These are phyloP conservation scores for Xylaria sp. DNA, from an alignment of 2,329 filamentous ascomycete genomes.

Conservation along the genomic window DNA sequence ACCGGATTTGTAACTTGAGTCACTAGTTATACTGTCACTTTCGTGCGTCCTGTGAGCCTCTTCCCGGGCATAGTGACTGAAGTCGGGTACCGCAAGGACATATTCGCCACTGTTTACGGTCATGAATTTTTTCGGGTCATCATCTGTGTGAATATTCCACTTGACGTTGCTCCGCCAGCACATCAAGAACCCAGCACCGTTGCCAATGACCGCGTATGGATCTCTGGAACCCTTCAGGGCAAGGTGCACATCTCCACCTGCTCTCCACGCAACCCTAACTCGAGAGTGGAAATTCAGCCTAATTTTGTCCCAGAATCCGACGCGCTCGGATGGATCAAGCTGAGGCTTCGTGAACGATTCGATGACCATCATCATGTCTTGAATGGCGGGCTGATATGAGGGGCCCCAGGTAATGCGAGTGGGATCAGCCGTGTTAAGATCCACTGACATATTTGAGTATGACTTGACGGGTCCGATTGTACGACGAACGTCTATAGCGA, in stretches of 20 bases:
- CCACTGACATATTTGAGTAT: constrained; percentile 90
- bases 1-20: constrained; percentile 74
- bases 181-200: constrained; percentile 96
- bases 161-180: constrained; percentile 96
- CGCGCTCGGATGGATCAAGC: constrained; percentile 89
- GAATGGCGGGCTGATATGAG: constrained; percentile 96
- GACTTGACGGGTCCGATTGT: constrained; percentile 96
- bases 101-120: constrained; percentile 95
- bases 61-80: constrained; percentile 85
- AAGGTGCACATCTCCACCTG: constrained; percentile 94
- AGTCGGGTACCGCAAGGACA: constrained; percentile 92
- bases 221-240: constrained; percentile 92
- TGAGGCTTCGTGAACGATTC: constrained; percentile 98
- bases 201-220: constrained; percentile 91
- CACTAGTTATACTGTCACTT: constrained; percentile 68
- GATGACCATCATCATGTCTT: constrained; percentile 99
- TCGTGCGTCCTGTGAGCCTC: constrained; percentile 63
- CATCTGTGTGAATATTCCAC: constrained; percentile 84
- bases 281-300: constrained; percentile 93
- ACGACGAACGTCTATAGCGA: constrained; percentile 85
- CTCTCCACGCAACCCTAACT: constrained; percentile 89
- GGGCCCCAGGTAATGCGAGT: constrained; percentile 97
- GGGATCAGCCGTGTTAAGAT: constrained; percentile 92
- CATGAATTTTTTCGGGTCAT: constrained; percentile 94
- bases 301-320: constrained; percentile 99